Evolutionary conservation across 768 basidiomycete genomes (phyloP).

Genomic region (Calocera viscosa): DNA sequence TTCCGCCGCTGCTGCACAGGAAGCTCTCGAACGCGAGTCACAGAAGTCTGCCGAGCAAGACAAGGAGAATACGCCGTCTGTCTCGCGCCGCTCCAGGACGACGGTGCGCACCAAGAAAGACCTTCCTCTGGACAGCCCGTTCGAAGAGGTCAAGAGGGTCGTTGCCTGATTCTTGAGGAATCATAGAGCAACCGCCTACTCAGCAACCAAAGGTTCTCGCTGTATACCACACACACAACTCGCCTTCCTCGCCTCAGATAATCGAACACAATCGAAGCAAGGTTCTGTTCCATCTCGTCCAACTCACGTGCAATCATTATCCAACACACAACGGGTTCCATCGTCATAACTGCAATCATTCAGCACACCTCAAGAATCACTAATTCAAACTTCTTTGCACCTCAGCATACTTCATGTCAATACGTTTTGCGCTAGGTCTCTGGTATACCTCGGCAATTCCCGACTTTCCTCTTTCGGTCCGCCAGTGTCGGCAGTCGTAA

Average conservation of each 20-base stretch:
- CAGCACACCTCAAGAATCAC: not conserved
- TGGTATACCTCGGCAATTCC: constrained; percentile 6
- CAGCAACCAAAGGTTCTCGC: not conserved
- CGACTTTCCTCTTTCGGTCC: not conserved
- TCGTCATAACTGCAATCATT: constrained; percentile 3
- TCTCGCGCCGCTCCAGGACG: constrained; percentile 4
- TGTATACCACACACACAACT: not conserved
- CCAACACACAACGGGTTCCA: not conserved
- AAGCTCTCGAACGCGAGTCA: not conserved
- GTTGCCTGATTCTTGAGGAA: not conserved
- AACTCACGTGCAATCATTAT: constrained; percentile 6
- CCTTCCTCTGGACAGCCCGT: constrained; percentile 1
- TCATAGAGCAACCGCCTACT: not conserved
- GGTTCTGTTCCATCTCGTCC: not conserved
- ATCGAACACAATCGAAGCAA: not conserved
- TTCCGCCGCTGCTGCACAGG: not conserved
- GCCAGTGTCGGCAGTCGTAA: constrained; percentile 4
- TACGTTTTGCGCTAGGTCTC: constrained; percentile 7
- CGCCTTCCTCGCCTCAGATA: not conserved
- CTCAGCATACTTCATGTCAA: constrained; percentile 1
- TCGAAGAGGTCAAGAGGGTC: constrained; percentile 3
- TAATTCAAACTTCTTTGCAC: not conserved
- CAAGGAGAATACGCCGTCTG: not conserved
- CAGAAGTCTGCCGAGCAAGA: constrained; percentile 5
- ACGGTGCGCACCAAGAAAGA: not conserved